phyloP scores from a whole-genome alignment of 2,329 filamentous ascomycete species.

The Trichophyton schoenleinii region DNA sequence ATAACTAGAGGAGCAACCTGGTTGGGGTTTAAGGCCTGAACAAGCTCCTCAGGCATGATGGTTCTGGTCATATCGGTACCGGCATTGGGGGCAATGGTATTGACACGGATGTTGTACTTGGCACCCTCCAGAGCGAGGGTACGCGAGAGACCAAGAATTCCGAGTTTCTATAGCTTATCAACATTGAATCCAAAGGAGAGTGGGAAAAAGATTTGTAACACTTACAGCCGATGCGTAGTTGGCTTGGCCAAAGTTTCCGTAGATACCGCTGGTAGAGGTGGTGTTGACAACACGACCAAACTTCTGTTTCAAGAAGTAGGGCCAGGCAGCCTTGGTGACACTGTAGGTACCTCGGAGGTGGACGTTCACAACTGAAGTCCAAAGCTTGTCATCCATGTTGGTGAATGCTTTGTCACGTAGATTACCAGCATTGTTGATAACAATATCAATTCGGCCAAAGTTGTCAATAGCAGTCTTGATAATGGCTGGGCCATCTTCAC shows the following conservation, averaged over 20 bases:
- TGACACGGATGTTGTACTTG: slow-evolving; percentile 97
- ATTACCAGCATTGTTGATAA: slow-evolving; percentile 97
- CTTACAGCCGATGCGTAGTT: slow-evolving; percentile 86
- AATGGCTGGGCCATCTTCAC: slow-evolving; percentile 80
- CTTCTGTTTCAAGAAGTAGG: slow-evolving; percentile 95
- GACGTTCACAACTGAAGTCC: slow-evolving; percentile 84
- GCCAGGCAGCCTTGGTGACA: slow-evolving; percentile 94
- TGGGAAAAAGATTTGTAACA: slow-evolving; percentile 17
- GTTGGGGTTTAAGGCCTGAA: slow-evolving; percentile 97
- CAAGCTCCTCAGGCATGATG: slow-evolving; percentile 91
- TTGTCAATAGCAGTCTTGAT: slow-evolving; percentile 89
- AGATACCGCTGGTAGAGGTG: slow-evolving; percentile 91
- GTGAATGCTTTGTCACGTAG: slow-evolving; percentile 93
- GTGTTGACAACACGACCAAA: slow-evolving; percentile 96
- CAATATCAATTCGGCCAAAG: slow-evolving; percentile 83
- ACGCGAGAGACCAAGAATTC: slow-evolving; percentile 89
- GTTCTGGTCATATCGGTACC: slow-evolving; percentile 90
- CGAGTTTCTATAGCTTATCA: slow-evolving; percentile 51
- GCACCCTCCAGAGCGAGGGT: slow-evolving; percentile 82
- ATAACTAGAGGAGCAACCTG: slow-evolving; percentile 92
- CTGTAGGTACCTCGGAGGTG: slow-evolving; percentile 94
- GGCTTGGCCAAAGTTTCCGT: slow-evolving; percentile 97
- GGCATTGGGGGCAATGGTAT: slow-evolving; percentile 95
- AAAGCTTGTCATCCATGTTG: slow-evolving; percentile 93
- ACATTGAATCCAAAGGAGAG: slow-evolving; percentile 14